Conservation (phyloP, 2,329 filamentous ascomycete species). For the Sarocladium oryzae region DNA sequence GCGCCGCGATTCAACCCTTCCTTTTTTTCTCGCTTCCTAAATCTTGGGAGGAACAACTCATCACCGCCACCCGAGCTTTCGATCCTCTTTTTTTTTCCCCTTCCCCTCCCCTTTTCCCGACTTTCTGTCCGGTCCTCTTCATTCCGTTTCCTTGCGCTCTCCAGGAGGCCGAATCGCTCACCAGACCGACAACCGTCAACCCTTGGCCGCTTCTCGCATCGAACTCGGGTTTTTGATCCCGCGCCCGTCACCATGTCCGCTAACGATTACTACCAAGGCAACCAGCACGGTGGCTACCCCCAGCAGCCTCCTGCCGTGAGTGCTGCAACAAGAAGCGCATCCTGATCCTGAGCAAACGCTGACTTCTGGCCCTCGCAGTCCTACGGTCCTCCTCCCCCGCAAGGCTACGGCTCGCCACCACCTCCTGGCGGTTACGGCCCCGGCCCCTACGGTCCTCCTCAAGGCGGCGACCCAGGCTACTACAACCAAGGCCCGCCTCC, state of each 20-base stretch:
- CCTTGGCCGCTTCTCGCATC: no score
- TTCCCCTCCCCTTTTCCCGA: no score
- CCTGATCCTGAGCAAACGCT: no score
- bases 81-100: no score
- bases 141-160: not conserved
- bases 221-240: no score
- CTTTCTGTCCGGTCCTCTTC: not conserved
- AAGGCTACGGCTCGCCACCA: no score
- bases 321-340: no score
- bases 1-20: no score
- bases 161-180: no score
- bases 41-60: slow-evolving; percentile 1
- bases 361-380: no score
- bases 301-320: slow-evolving; percentile 35
- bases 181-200: not conserved
- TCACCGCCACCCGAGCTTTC: not conserved
- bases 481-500: slow-evolving; percentile 26
- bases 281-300: slow-evolving; percentile 26
- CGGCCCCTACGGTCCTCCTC: slow-evolving; percentile 23
- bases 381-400: slow-evolving; percentile 1
- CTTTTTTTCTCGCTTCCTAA: no score
- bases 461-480: slow-evolving; percentile 15
- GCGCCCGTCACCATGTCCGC: slow-evolving; percentile 36
- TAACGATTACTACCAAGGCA: slow-evolving; percentile 35
- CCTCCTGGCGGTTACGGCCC: slow-evolving; percentile 19